phyloP scores from a whole-genome alignment of 331 rosid genomes.

The Pyrus hybrid region DNA sequence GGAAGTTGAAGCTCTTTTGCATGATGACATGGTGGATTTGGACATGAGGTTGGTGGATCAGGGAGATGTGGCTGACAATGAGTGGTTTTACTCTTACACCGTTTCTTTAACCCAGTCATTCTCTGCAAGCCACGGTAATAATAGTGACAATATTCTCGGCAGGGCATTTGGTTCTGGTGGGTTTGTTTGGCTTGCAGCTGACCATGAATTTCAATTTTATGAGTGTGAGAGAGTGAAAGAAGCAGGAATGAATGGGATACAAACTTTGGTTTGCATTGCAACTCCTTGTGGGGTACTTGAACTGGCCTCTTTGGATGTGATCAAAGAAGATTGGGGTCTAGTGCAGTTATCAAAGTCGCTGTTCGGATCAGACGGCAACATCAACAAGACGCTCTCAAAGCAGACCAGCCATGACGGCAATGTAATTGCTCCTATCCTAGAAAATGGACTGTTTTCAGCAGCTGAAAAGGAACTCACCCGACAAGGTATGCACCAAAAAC shows the following conservation, averaged over 20 bases:
- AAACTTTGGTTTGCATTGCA: slow-evolving; percentile 35
- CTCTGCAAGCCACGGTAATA: neutral
- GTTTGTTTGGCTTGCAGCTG: slow-evolving; percentile 38
- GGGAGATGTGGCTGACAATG: neutral
- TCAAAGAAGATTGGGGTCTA: slow-evolving; percentile 29
- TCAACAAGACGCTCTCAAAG: neutral
- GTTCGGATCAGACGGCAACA: slow-evolving; percentile 4
- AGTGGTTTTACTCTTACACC: slow-evolving; percentile 32
- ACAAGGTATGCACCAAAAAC: neutral
- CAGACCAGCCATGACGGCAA: neutral
- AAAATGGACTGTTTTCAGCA: neutral
- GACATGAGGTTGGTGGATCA: neutral
- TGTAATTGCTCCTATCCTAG: neutral
- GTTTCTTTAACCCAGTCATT: slow-evolving; percentile 18
- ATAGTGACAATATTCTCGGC: slow-evolving; percentile 14
- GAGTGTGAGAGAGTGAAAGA: slow-evolving; percentile 47
- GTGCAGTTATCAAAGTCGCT: slow-evolving; percentile 25
- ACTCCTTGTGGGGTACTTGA: slow-evolving; percentile 37
- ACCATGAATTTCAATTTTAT: slow-evolving; percentile 16
- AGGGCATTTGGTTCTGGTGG: slow-evolving; percentile 29
- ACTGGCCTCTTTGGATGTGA: slow-evolving; percentile 35
- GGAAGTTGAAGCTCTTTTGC: neutral
- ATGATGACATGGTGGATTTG: neutral
- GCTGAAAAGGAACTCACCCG: neutral
- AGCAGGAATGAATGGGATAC: slow-evolving; percentile 35